Evolutionary conservation across 164 flowering plant species (phyloP), one percentile per base, ranked within the genome.

Genomic region (Annona cherimola): DNA sequence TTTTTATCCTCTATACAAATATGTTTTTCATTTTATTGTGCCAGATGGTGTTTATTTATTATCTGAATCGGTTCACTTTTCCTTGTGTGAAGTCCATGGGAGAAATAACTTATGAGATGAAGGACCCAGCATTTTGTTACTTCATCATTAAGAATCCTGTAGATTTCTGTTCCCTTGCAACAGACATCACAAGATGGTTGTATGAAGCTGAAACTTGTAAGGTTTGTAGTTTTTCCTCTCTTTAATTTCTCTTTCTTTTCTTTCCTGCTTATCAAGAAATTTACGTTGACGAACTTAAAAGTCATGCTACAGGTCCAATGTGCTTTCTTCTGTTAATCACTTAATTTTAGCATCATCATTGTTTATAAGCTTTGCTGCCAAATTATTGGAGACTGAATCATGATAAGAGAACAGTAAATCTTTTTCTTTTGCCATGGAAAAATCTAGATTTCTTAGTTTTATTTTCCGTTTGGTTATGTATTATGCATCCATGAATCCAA

Each of bases 71-170:
- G 6, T 63, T 76, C 26, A 61, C 64, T 72, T 76, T 63, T 68
- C 46, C 63, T 66, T 66, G 16, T 70, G 73, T 55, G 4, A 70
- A 72, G 99, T 76, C 76, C 35, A 84, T 82, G 75, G 94, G 95
- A 74, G 99, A 96, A 87, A 76, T 96, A 73, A 90, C 93, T 67
- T 96, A 90, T 35, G 99, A 93, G 74, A 1, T 87, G 83, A 93
- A 88, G 86, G 99, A 93, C 75, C 85, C 84, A 39, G 95, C 94
- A 62, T 87, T 79, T 71, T 96, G 97, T 75, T 96, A 90, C 70
- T 81, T 68, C 57, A 77, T 90, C 65, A 61, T 85, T 68, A 74
- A 87, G 60, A 73, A 75, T 14, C 99, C 97, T 1, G 78, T 57
- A 45, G 97, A 93, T 73, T 67, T 88, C 42, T 87, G 93, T 77